These are phyloP conservation scores for Cercophora sp. DNA, from an alignment of 495 filamentous ascomycete species.

Conservation along the genomic window DNA sequence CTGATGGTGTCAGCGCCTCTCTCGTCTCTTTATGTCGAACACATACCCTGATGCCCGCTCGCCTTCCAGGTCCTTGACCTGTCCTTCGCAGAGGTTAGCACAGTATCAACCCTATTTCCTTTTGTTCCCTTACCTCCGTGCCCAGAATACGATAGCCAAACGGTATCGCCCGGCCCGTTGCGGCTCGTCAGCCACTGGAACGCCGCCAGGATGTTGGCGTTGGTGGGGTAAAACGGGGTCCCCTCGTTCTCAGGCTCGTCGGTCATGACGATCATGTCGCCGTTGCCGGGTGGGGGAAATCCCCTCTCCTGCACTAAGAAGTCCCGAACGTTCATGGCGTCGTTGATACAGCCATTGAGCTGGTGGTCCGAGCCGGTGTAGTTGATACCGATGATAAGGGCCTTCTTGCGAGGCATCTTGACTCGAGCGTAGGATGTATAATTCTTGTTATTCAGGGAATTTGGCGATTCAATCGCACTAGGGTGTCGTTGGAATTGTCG, in stretches of 20 bases:
- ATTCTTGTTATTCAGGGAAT: too few species aligned
- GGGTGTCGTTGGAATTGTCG: too few species aligned
- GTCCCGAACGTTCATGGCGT: conserved; percentile 48
- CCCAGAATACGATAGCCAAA: conserved; percentile 57
- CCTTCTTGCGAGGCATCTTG: conserved; percentile 43
- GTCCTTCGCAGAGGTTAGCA: conserved; percentile 23
- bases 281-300: conserved; percentile 39
- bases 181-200: conserved; percentile 54
- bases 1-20: conserved; percentile 27
- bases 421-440: too few species aligned
- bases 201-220: conserved; percentile 52
- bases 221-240: conserved; percentile 51
- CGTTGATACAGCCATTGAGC: conserved; percentile 55
- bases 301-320: conserved; percentile 44
- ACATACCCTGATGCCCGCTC: conserved; percentile 43
- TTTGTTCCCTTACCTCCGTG: conserved; percentile 43
- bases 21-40: neutral
- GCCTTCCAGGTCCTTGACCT: conserved; percentile 42
- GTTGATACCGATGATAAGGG: conserved; percentile 60
- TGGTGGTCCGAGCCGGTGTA: conserved; percentile 50
- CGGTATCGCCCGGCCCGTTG: conserved; percentile 44
- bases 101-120: neutral
- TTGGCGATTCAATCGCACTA: too few species aligned
- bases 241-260: conserved; percentile 45
- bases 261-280: conserved; percentile 52